Percentiles rank a stretch among this genome's conserved stretches.
phyloP scores from a whole-genome alignment of 108 stramenopile species.

The Discostella stelligeroides region DNA sequence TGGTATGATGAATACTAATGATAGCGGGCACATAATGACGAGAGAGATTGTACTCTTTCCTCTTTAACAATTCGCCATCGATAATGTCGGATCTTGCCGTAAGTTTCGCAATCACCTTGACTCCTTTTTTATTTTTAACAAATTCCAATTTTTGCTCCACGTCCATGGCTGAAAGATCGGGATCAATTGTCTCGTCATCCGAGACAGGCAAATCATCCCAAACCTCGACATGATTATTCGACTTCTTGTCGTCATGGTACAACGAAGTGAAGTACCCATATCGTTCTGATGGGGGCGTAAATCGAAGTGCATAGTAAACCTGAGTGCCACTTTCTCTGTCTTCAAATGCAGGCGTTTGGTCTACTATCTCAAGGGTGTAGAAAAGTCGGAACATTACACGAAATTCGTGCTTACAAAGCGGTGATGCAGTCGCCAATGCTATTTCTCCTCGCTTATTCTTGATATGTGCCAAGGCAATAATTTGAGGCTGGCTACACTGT shows the following conservation, averaged over 20 bases:
- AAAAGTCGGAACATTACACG: slow-evolving; percentile 87
- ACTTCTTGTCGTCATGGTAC: slow-evolving; percentile 75
- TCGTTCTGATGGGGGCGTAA: slow-evolving; percentile 66
- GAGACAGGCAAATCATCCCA: slow-evolving; percentile 71
- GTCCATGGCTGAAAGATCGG: slow-evolving; percentile 61
- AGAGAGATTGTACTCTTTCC: slow-evolving; percentile 80
- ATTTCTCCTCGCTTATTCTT: slow-evolving; percentile 82
- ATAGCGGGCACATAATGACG: slow-evolving; percentile 88
- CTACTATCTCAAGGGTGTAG: slow-evolving; percentile 83
- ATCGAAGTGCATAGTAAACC: slow-evolving; percentile 86
- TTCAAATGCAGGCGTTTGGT: slow-evolving; percentile 78
- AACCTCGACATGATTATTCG: slow-evolving; percentile 73
- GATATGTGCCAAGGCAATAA: slow-evolving; percentile 81
- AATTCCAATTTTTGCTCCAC: slow-evolving; percentile 74
- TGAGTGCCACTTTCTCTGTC: slow-evolving; percentile 81
- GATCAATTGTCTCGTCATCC: slow-evolving; percentile 36
- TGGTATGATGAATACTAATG: slow-evolving; percentile 88
- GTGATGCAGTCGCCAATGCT: slow-evolving; percentile 77
- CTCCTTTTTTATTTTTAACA: slow-evolving; percentile 78
- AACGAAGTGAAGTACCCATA: slow-evolving; percentile 68
- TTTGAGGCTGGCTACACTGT: slow-evolving; percentile 84
- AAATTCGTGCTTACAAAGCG: slow-evolving; percentile 89
- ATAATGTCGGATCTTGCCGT: slow-evolving; percentile 86
- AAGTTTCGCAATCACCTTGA: slow-evolving; percentile 84
- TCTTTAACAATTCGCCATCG: slow-evolving; percentile 75